A percentile compares a stretch with the other conserved stretches of the same genome.
phyloP scores from a whole-genome alignment of 2,329 filamentous ascomycete species.

The Leptographium galeiforme region DNA sequence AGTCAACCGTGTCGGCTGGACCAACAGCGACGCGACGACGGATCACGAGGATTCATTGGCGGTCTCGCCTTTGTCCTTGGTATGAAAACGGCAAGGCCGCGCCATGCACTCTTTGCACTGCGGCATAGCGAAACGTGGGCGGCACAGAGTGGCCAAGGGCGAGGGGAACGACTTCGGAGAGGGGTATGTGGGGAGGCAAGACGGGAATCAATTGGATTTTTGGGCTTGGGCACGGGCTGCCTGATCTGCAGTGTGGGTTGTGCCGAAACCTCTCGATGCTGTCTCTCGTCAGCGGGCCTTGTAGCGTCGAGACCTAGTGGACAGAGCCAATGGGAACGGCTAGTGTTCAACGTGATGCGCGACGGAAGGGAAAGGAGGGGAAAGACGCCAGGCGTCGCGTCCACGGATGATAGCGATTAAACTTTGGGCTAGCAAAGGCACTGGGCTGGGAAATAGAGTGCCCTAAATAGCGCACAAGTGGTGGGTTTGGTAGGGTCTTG shows the following conservation, averaged over 20 bases:
- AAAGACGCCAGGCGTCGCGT: neutral
- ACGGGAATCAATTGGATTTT: neutral
- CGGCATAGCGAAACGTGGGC: conserved; percentile 29
- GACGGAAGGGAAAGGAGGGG: neutral
- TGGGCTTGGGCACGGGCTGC: neutral
- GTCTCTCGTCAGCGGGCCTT: neutral
- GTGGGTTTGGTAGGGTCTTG: neutral
- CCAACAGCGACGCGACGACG: no score
- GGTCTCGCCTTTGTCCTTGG: no score
- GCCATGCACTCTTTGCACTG: conserved; percentile 15
- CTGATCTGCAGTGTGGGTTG: neutral
- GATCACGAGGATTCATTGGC: no score
- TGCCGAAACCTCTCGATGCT: neutral
- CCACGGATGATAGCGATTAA: neutral
- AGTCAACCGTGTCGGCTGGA: no score
- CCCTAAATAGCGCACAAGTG: neutral
- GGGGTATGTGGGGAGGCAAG: neutral
- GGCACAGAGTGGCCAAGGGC: conserved; percentile 15
- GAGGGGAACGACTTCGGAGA: neutral
- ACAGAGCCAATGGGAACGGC: neutral
- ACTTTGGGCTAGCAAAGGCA: neutral
- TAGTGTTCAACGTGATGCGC: neutral
- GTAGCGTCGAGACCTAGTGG: no score
- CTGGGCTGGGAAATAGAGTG: neutral
- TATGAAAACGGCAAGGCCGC: no score